phyloP scores from a whole-genome alignment of 768 basidiomycete genomes.

The Podaxis sp. region DNA sequence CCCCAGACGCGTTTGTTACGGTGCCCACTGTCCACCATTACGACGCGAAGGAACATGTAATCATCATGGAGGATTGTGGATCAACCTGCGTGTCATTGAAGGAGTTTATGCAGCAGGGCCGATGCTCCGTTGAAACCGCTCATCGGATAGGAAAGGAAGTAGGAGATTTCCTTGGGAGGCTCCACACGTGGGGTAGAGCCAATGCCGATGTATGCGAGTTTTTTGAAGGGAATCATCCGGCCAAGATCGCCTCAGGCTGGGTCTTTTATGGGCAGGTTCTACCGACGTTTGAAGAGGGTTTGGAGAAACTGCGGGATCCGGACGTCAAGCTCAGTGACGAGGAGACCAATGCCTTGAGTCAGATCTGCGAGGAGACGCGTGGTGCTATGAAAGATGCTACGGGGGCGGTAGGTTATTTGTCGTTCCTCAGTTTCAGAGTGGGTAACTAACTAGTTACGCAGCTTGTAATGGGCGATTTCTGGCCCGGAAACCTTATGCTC shows the following conservation, averaged over 20 bases:
- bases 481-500: constrained; percentile 70
- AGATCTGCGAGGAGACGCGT: constrained; percentile 23
- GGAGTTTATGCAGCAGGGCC: constrained; percentile 32
- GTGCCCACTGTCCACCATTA: constrained; percentile 49
- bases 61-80: constrained; percentile 68
- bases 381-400: constrained; percentile 24
- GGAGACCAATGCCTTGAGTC: constrained; percentile 28
- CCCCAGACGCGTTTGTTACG: constrained; percentile 36
- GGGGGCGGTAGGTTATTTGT: constrained; percentile 25
- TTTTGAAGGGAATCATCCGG: constrained; percentile 40
- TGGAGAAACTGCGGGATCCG: constrained; percentile 40
- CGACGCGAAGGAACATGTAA: constrained; percentile 45
- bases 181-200: constrained; percentile 50
- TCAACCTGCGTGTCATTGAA: constrained; percentile 38
- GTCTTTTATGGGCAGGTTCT: constrained; percentile 45
- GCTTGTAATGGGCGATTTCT: constrained; percentile 71
- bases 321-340: constrained; percentile 35
- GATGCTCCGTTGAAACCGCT: constrained; percentile 28
- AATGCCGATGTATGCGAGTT: constrained; percentile 22
- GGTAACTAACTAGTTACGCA: constrained; percentile 12
- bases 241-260: constrained; percentile 37
- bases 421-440: background rate
- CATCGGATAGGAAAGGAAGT: constrained; percentile 49
- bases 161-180: constrained; percentile 49
- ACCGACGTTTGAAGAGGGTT: constrained; percentile 31